Conservation (phyloP, 805 yeast genomes). For the Candida stauntonica region DNA sequence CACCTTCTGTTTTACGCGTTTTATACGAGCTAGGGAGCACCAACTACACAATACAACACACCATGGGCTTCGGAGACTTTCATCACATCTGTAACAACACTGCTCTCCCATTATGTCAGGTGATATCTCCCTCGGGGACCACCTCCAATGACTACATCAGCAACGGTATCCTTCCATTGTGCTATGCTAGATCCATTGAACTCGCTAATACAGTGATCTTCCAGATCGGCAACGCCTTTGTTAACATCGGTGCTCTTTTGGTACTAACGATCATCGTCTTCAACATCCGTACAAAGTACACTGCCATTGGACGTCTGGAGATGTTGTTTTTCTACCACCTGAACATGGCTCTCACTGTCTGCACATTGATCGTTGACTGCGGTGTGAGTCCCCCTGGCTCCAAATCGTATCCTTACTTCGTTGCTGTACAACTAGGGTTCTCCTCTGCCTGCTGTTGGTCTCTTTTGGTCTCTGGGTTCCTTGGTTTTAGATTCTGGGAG, state of each 20-base stretch:
- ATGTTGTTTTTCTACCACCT: conserved; percentile 70
- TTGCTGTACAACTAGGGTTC: conserved; percentile 72
- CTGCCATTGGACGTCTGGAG: conserved; percentile 92
- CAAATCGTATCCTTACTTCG: conserved; percentile 71
- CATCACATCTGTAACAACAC: conserved; percentile 54
- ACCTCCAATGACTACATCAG: conserved; percentile 30
- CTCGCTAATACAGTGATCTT: conserved; percentile 89
- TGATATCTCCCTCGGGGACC: conserved; percentile 49
- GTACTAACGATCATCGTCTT: conserved; percentile 67
- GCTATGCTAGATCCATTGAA: conserved; percentile 84
- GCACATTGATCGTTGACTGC: conserved; percentile 77
- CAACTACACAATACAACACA: background rate
- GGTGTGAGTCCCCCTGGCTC: conserved; percentile 92
- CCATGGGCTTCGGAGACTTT: conserved; percentile 68
- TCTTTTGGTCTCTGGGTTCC: conserved; percentile 66
- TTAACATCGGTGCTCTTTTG: conserved; percentile 70
- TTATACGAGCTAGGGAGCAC: too few species aligned
- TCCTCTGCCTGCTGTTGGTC: conserved; percentile 69
- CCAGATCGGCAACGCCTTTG: conserved; percentile 82
- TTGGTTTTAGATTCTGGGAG: conserved; percentile 91
- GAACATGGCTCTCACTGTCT: conserved; percentile 51
- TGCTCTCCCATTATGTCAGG: conserved; percentile 77
- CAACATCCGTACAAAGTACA: conserved; percentile 77
- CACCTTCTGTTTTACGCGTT: too few species aligned
- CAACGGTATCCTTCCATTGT: conserved; percentile 65